These are phyloP conservation scores for Aeminium ludgeri DNA, from an alignment of 495 filamentous ascomycete genomes.

Conservation along the genomic window DNA sequence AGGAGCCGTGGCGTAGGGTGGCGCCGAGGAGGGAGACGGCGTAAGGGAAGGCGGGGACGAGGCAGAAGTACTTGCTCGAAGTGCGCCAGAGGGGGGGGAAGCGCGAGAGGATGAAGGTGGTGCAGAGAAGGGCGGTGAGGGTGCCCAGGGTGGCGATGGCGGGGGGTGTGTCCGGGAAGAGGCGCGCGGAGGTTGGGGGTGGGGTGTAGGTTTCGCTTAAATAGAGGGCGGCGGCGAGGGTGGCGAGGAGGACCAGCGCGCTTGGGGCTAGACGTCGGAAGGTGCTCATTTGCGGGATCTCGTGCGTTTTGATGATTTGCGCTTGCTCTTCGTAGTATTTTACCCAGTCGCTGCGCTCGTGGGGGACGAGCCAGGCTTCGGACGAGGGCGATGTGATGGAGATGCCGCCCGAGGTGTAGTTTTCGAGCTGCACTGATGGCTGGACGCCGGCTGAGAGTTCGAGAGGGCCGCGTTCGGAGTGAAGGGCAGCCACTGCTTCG, in stretches of 20 bases:
- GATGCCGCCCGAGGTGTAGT: constrained; percentile 2
- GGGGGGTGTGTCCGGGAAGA: constrained; percentile 60
- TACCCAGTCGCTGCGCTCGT: constrained; percentile 16
- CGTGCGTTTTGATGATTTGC: constrained; percentile 9
- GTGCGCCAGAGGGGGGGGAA: constrained; percentile 51
- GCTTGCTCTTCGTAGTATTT: constrained; percentile 19
- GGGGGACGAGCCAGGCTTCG: constrained; percentile 4
- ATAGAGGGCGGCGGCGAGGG: constrained; percentile 33
- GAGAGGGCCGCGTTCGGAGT: constrained; percentile 9
- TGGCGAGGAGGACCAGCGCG: constrained; percentile 35
- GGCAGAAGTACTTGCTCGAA: constrained; percentile 64
- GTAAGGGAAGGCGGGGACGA: constrained; percentile 50
- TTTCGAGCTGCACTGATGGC: constrained; percentile 2
- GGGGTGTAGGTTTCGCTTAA: constrained; percentile 48
- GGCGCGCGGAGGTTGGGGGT: constrained; percentile 36
- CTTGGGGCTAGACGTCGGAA: constrained; percentile 49
- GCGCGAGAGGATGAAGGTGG: constrained; percentile 48
- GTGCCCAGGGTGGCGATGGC: constrained; percentile 58
- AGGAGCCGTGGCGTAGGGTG: constrained; percentile 60
- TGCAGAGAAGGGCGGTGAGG: constrained; percentile 48
- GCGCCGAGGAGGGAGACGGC: constrained; percentile 48
- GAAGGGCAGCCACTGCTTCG: not conserved
- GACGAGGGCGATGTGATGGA: not conserved
- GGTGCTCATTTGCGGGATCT: constrained; percentile 12
- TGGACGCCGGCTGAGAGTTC: constrained; percentile 13